Conservation (phyloP, 1,139 yeast genomes). For the Kodamaea arcana region DNA sequence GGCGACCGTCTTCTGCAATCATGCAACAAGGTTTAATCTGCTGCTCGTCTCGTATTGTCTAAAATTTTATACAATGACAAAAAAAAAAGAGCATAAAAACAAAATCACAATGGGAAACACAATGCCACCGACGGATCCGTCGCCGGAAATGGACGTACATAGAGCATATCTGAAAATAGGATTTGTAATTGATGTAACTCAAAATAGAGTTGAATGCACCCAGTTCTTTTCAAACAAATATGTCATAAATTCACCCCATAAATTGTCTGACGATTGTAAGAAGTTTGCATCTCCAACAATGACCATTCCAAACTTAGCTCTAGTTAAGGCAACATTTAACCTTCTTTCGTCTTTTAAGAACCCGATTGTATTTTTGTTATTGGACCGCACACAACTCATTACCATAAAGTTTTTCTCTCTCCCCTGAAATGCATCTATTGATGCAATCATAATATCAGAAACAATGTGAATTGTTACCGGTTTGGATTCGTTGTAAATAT, state of each 20-base stretch:
- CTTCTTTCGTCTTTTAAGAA: constrained; percentile 56
- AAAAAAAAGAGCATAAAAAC: too few species aligned
- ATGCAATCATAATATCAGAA: constrained; percentile 64
- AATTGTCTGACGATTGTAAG: constrained; percentile 40
- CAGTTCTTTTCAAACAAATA: constrained; percentile 12
- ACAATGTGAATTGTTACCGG: constrained; percentile 58
- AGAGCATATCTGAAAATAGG: too few species aligned
- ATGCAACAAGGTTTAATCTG: too few species aligned
- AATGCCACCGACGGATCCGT: too few species aligned
- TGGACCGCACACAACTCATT: constrained; percentile 60
- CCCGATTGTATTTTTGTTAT: constrained; percentile 48
- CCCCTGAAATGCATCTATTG: constrained; percentile 67
- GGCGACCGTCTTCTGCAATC: too few species aligned
- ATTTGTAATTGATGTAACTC: too few species aligned
- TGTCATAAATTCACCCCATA: constrained; percentile 54
- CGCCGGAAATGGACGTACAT: too few species aligned
- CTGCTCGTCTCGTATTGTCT: too few species aligned
- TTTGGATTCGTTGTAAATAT: constrained; percentile 44
- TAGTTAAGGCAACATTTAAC: constrained; percentile 59
- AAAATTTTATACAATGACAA: too few species aligned
- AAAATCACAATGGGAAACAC: too few species aligned
- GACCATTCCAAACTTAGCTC: constrained; percentile 56
- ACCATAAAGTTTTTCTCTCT: constrained; percentile 57
- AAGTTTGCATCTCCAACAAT: constrained; percentile 55
- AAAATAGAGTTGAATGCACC: constrained; percentile 8